Evolutionary conservation across 2,329 filamentous ascomycete species (phyloP).

Genomic region (Cladophialophora immunda): DNA sequence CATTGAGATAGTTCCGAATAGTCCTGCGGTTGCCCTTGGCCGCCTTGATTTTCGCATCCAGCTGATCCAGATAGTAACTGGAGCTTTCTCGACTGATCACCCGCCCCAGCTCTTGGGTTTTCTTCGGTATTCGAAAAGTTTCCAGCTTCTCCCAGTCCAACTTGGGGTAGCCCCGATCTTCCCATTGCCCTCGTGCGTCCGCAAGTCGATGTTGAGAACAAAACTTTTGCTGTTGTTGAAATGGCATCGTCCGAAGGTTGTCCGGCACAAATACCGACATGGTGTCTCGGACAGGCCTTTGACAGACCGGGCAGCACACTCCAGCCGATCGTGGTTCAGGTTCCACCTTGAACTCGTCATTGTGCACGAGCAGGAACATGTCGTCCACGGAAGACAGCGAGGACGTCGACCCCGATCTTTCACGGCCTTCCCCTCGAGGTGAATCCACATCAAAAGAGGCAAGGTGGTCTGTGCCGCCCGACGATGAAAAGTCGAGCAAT

Average conservation of each 20-base stretch:
- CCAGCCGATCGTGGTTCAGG: conserved; percentile 1
- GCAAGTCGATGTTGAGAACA: conserved; percentile 36
- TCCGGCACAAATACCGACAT: conserved; percentile 27
- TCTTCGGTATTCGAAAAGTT: conserved; percentile 61
- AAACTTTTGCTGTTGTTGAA: conserved; percentile 38
- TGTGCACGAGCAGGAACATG: conserved; percentile 29
- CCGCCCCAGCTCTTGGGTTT: conserved; percentile 64
- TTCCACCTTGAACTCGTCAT: conserved; percentile 25
- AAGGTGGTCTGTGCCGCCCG: conserved; percentile 23
- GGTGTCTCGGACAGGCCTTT: conserved; percentile 18
- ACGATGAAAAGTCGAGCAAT: conserved; percentile 30
- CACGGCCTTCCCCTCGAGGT: conserved; percentile 1
- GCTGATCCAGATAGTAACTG: conserved; percentile 68
- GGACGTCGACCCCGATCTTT: conserved; percentile 30
- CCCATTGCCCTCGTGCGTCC: conserved; percentile 50
- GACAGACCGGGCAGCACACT: conserved; percentile 27
- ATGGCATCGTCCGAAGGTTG: conserved; percentile 33
- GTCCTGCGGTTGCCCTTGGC: conserved; percentile 36
- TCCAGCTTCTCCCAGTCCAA: conserved; percentile 74
- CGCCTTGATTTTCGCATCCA: conserved; percentile 50
- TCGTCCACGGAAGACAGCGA: conserved; percentile 36
- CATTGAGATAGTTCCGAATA: conserved; percentile 59
- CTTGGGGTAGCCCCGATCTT: conserved; percentile 68
- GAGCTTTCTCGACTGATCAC: conserved; percentile 66
- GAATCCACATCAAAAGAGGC: conserved; percentile 19